These are phyloP conservation scores for Blastocystis sp. DNA, from an alignment of 352 stramenopile species.

Conservation along the genomic window DNA sequence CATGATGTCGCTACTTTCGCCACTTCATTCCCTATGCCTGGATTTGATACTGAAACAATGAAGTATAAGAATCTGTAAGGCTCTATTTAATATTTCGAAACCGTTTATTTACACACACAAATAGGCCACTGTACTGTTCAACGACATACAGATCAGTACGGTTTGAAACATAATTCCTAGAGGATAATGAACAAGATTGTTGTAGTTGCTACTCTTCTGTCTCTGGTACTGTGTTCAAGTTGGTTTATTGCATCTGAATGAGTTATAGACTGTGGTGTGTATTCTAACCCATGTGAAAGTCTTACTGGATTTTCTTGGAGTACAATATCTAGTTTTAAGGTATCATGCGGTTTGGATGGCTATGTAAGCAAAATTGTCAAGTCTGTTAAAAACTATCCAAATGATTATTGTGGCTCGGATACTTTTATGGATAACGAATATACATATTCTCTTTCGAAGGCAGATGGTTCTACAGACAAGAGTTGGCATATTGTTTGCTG, in stretches of 20 bases:
- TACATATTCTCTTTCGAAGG: neutral
- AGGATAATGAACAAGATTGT: neutral
- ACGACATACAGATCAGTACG: neutral
- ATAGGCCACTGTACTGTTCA: neutral
- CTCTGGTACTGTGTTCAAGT: neutral
- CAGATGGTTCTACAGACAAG: neutral
- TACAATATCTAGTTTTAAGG: neutral
- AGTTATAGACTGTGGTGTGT: slow-evolving; percentile 8
- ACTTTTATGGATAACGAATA: slow-evolving; percentile 21
- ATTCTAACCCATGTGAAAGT: neutral
- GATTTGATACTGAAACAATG: slow-evolving; percentile 85
- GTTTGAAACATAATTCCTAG: neutral
- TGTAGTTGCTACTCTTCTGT: neutral
- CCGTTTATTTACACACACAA: neutral
- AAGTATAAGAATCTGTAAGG: slow-evolving; percentile 69
- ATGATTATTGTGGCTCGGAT: neutral
- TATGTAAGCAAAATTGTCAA: slow-evolving; percentile 7
- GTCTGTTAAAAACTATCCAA: neutral
- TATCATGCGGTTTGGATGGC: neutral
- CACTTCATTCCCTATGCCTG: slow-evolving; percentile 90
- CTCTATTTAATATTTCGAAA: neutral
- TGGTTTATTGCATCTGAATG: neutral
- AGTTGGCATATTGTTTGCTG: neutral
- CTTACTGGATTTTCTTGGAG: neutral
- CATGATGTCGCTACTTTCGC: slow-evolving; percentile 86